A percentile compares a stretch with the other conserved stretches of the same genome.
Evolutionary conservation across 768 basidiomycete species (phyloP).

Genomic region (Lactarius trivialis): DNA sequence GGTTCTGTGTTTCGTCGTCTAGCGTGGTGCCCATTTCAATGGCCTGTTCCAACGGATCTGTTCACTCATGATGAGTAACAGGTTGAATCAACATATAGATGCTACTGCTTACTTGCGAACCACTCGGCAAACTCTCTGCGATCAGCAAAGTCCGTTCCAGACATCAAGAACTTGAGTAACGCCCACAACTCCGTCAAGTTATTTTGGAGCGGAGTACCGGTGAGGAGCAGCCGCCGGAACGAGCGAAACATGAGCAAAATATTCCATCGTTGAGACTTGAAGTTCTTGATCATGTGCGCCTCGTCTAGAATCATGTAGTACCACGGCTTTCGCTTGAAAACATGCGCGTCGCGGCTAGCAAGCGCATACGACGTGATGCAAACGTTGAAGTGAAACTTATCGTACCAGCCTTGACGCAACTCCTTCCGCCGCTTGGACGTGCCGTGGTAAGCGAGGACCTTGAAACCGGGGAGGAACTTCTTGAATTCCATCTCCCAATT

Average conservation of each 20-base stretch:
- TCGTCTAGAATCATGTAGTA: slow-evolving; percentile 96
- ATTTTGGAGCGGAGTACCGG: slow-evolving; percentile 95
- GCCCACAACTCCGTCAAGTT: slow-evolving; percentile 96
- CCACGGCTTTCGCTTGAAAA: slow-evolving; percentile 90
- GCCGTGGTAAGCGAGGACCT: slow-evolving; percentile 85
- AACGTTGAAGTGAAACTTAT: slow-evolving; percentile 85
- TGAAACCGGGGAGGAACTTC: slow-evolving; percentile 88
- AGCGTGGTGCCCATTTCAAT: slow-evolving; percentile 74
- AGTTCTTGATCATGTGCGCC: slow-evolving; percentile 98
- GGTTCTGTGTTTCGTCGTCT: slow-evolving; percentile 80
- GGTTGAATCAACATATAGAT: not conserved
- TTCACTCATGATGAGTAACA: slow-evolving; percentile 11
- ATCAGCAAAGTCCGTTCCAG: slow-evolving; percentile 82
- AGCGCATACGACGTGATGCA: slow-evolving; percentile 93
- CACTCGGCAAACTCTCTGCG: slow-evolving; percentile 91
- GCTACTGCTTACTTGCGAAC: slow-evolving; percentile 79
- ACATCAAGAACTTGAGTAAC: slow-evolving; percentile 89
- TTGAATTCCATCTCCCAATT: slow-evolving; percentile 99
- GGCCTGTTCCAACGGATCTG: slow-evolving; percentile 90
- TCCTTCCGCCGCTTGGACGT: slow-evolving; percentile 84
- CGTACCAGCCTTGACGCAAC: slow-evolving; percentile 84
- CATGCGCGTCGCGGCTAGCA: slow-evolving; percentile 83
- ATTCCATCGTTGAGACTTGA: slow-evolving; percentile 90
- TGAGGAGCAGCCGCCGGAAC: slow-evolving; percentile 80
- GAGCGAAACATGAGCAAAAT: slow-evolving; percentile 83